Evolutionary conservation across 495 filamentous ascomycete species (phyloP), one percentile per base, ranked within the genome.

Genomic region (Penicillium odoratum): DNA sequence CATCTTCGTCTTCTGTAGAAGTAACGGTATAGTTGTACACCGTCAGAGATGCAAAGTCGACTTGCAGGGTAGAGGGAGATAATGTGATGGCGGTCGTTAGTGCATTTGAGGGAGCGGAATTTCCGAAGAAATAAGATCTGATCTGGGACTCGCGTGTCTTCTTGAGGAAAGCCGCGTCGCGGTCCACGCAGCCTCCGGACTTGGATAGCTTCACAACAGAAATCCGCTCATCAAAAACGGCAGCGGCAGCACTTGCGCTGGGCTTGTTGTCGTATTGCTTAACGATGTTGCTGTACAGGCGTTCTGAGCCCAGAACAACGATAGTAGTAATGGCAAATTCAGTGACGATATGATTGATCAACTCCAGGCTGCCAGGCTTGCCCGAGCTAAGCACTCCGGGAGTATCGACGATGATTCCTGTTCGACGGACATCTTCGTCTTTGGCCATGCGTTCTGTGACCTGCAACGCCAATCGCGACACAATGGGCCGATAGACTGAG

Each of bases 41-140:
- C 3, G 78, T 79, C 18, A 96, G 67, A 5, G 87, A 80, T 53
- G 83, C 78, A 63, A 92, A 95, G 56, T 89, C 83, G 9, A 93
- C 80, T 47, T 87, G 85, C 64, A 93, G 88, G 0, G 89, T 92
- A 60, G 90, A 89, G 0, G 94, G 94, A 26, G 88, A 95, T 4
- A 99, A 77, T 0, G 91, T 90, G 51, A 85, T 79, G 60, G 85
- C 88, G 4, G 73, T 67, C 44, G 71, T 66, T 9, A 74, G 69
- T 0, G 73, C 67, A 18, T 72, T 69, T 0, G 74, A 66, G 0
- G 73, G 66, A 26, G 73, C 74, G 0, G 80, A 59, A 57, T 88
- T 86, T 0, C 94, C 94, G 70, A 97, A 98, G 78, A 98, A 99
- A 71, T 98, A 99, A 55, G 92, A 85, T 53, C 86, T 87, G 16